Evolutionary conservation across 108 stramenopile species (phyloP), one percentile per base, ranked within the genome.

Genomic region (Nitzschia sp.): DNA sequence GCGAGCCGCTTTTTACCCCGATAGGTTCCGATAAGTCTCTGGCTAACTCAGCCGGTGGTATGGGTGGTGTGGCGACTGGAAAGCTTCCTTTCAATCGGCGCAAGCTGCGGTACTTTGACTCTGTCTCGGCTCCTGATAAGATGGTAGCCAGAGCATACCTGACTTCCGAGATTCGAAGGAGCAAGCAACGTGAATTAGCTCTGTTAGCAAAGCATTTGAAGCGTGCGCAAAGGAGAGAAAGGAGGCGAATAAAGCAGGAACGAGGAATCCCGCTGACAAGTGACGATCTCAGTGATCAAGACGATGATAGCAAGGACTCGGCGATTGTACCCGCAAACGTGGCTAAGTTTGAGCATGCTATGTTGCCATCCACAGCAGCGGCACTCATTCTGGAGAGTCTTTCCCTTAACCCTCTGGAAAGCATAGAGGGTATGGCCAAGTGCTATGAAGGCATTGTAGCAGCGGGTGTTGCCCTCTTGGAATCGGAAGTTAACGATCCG

Each of bases 391-490:
- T 94, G 11, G 93, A 94, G 57, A 87, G 87, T 62, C 54, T 95
- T 17, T 47, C 72, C 35, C 49, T 95, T 8, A 88, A 91, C 62
- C 66, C 67, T n/a, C 30, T 76, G 3, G 91, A 92, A 75, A 85
- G 85, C 48, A 54, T 95, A 3, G 93, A 94, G 64, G 93, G 93
- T 46, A 89, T 95, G 89, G 74, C 89, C 35, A 87, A 88, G 63
- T 95, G 93, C 60, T 95, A 95, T 33, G 93, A 92, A 60, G 93
- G 90, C 6, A 90, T 95, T 49, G 87, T 92, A 35, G 86, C 85
- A 30, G 93, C 91, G 0, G 93, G 93, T 17, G 76, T 79, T 26
- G 93, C 91, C 2, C 38, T 95, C 33, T 63, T 94, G 42, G 92
- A 93, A 64, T 19, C 72, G n/a, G 68, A 77, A 13, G 72, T 47